Evolutionary conservation across 208 protist species (phyloP).

Genomic region (Trypanosoma melophagium): DNA sequence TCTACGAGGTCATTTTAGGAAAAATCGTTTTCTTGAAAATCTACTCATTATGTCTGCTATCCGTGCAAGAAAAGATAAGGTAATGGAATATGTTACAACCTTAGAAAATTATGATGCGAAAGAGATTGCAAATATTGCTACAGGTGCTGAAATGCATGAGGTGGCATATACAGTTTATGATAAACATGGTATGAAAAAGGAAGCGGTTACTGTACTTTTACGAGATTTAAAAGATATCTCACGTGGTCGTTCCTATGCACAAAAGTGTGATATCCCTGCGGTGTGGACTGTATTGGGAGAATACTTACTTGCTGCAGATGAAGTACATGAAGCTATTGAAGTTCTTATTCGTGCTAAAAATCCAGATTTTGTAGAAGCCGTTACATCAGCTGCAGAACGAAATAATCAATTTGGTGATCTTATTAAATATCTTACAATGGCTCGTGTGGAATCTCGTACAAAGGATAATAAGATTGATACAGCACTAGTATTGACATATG

Average conservation of each 20-base stretch:
- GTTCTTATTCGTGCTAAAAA: slow-evolving; percentile 98
- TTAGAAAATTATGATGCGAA: slow-evolving; percentile 99
- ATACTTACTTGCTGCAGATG: slow-evolving; percentile 90
- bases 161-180: slow-evolving; percentile 99
- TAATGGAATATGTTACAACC: slow-evolving; percentile 99
- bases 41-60: slow-evolving; percentile 99
- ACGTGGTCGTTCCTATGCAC: slow-evolving; percentile 95
- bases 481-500: slow-evolving; percentile 96
- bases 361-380: slow-evolving; percentile 85
- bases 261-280: slow-evolving; percentile 89
- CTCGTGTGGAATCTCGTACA: slow-evolving; percentile 85
- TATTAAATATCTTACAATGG: slow-evolving; percentile 99
- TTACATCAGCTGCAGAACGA: slow-evolving; percentile 92
- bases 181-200: slow-evolving; percentile 95
- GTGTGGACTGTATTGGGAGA: slow-evolving; percentile 95
- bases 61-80: slow-evolving; percentile 93
- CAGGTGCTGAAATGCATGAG: slow-evolving; percentile 94
- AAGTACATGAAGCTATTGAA: slow-evolving; percentile 96
- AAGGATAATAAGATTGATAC: slow-evolving; percentile 97
- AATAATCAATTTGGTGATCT: slow-evolving; percentile 94
- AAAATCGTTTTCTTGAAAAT: slow-evolving; percentile 99
- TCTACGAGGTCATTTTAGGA: slow-evolving; percentile 96
- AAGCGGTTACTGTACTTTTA: slow-evolving; percentile 97
- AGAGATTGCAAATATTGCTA: slow-evolving; percentile 97
- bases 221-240: slow-evolving; percentile 95